These are phyloP conservation scores for Alternaria longipes DNA, from an alignment of 2,329 filamentous ascomycete species.

Conservation along the genomic window DNA sequence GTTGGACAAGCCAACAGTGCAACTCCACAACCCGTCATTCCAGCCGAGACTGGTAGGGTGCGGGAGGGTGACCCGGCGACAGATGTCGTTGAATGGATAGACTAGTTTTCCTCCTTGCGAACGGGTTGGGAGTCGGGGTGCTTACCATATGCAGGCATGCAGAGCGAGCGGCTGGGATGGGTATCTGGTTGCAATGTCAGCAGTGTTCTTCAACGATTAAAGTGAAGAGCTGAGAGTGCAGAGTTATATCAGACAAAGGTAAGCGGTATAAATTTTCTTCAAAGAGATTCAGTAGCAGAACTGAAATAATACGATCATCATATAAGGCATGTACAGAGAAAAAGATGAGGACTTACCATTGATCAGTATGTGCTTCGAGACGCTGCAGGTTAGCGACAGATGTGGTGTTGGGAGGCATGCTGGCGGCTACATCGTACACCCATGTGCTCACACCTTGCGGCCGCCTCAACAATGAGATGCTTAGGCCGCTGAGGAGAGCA, in stretches of 20 bases:
- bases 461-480: neutral
- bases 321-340: slow-evolving; percentile 22
- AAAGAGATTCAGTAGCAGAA: slow-evolving; percentile 70
- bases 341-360: slow-evolving; percentile 25
- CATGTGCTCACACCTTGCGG: neutral
- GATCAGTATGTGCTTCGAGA: neutral
- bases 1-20: slow-evolving; percentile 54
- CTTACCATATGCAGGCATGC: slow-evolving; percentile 31
- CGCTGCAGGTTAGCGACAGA: neutral
- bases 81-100: slow-evolving; percentile 71
- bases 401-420: neutral
- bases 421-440: neutral
- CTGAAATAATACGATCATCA: slow-evolving; percentile 61
- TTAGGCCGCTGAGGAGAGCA: neutral
- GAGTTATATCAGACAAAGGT: slow-evolving; percentile 61
- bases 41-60: slow-evolving; percentile 67
- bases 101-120: slow-evolving; percentile 67
- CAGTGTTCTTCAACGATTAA: slow-evolving; percentile 6
- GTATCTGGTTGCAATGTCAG: slow-evolving; percentile 28
- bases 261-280: slow-evolving; percentile 67
- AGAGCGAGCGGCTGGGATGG: neutral
- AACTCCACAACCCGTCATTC: slow-evolving; percentile 82
- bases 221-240: slow-evolving; percentile 4
- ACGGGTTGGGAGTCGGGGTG: slow-evolving; percentile 17
- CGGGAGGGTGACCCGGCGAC: slow-evolving; percentile 76